These are phyloP conservation scores for Cucurbita pepo DNA, from an alignment of 306 rosid species.

Conservation along the genomic window DNA sequence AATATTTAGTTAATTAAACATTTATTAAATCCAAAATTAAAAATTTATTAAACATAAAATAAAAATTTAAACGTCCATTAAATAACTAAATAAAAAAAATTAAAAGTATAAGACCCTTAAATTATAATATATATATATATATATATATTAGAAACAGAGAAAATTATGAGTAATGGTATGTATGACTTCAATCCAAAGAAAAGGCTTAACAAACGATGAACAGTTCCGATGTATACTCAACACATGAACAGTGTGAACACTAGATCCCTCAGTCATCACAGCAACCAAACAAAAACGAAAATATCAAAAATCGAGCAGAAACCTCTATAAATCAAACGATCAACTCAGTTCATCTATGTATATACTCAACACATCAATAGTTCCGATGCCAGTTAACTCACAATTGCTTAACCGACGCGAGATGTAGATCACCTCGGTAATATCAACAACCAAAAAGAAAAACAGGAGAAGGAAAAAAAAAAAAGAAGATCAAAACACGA, in stretches of 20 bases:
- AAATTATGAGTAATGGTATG: too few relatives aligned
- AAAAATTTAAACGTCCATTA: too few relatives aligned
- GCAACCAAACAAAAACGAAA: background rate
- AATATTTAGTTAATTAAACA: too few relatives aligned
- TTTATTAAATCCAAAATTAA: too few relatives aligned
- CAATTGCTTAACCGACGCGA: background rate
- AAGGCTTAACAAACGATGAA: background rate
- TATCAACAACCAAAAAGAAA: background rate
- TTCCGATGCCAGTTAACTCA: background rate
- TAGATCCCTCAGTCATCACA: background rate
- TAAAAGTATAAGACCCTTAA: too few relatives aligned
- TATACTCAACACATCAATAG: background rate
- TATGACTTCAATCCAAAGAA: background rate
- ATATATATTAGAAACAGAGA: too few relatives aligned
- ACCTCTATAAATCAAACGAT: background rate
- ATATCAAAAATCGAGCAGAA: background rate
- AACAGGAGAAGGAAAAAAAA: background rate
- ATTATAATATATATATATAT: too few relatives aligned
- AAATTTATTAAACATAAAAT: too few relatives aligned
- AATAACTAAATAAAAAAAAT: too few relatives aligned
- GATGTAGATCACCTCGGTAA: background rate
- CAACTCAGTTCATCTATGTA: background rate
- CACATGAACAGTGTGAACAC: background rate
- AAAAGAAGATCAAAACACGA: background rate
- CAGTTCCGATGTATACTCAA: too few relatives aligned